Base-by-base conservation (phyloP, 192 early-diverging fungal genomes). In the Thoreauomyces humboldtii region DNA sequence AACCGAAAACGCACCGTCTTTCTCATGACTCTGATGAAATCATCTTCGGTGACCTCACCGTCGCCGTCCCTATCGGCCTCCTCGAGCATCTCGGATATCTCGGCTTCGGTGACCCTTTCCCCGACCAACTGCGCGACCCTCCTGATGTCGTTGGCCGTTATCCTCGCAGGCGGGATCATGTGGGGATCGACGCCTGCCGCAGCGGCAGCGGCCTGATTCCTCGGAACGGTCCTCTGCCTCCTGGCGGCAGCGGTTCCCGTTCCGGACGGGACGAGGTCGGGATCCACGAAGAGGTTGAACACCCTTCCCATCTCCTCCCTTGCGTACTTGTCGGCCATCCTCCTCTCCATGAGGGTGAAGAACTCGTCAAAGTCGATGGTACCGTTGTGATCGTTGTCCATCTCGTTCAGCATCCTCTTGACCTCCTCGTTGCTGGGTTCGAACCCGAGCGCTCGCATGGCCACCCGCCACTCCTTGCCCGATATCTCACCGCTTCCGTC, bases 231-330 rank as follows among this genome's bases (percentile, higher is more conserved):
- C 5, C 19, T 12, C n/a, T n/a, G n/a, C n/a, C n/a, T n/a, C n/a
- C n/a, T n/a, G 5, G 44, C 44, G 12, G 44, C 44, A 22, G 44
- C 44, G 9, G 38, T 41, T 12, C 25, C 19, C 14, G 44, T 46
- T 27, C 36, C 55, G 27, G 55, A 9, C 27, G 19, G 9, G 22
- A 17, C 28, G 15, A 60, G 59, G 4, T 31, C 59, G 4, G 57
- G 44, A 50, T 86, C 83, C 61, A 90, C 86, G 75, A 91, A 91
- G 37, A 90, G 70, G 46, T 48, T 70, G 70, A 91, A 91, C 22
- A 87, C 77, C 32, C 75, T 78, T 33, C 70, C 29, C 44, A 91
- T 81, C 58, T 91, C 86, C 45, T 86, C 76, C 24, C 63, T 59
- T 37, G 85, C 75, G 69, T 85, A 75, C 60, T 76, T 71, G 46